Evolutionary conservation across 164 flowering plant genomes (phyloP), one percentile per base, ranked within the genome.

Genomic region (Cinnamomum micranthum): DNA sequence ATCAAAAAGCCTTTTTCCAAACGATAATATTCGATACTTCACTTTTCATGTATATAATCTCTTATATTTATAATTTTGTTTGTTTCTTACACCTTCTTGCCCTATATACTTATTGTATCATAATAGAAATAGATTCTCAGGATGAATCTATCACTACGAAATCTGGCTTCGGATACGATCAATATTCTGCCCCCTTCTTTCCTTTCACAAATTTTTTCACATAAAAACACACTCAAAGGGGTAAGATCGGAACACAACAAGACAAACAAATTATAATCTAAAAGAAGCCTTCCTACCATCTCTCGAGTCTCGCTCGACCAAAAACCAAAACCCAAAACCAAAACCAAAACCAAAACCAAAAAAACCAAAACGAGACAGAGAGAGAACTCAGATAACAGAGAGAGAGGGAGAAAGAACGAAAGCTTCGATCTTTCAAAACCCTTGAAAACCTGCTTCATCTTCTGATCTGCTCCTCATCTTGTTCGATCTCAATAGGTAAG

Each of bases 401-500:
- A 55, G 73, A 41, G 47, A 73, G 69, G 23, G 69, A 27, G 47
- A 55, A 22, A 35, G 47, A 41, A 7, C 9, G 47, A 35, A 1
- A 41, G 47, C 47, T 41, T 41, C 33, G 50, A 22, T 58, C 64
- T 33, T n/a, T 22, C 27, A 69, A n/a, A 31, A 33, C 50, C 70
- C 66, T 81, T 72, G 24, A 65, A 50, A 69, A 33, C 63, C 27
- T 58, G 14, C 47, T 35, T 66, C 33, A 31, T 31, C 47, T 23
- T 59, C 31, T 15, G 73, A 68, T 70, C 77, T 66, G 73, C 62
- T 20, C 23, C 47, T 23, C 69, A 50, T 71, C 52, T 77, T 63
- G 41, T 75, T 3, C 20, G 19, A 69, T 72, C 52, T 58, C 41
- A 41, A 41, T 22, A 11, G 51, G 79, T 76, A 68, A 74, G 81